Base-by-base conservation (phyloP, 2,329 filamentous ascomycete genomes). In the Alternaria panax region DNA sequence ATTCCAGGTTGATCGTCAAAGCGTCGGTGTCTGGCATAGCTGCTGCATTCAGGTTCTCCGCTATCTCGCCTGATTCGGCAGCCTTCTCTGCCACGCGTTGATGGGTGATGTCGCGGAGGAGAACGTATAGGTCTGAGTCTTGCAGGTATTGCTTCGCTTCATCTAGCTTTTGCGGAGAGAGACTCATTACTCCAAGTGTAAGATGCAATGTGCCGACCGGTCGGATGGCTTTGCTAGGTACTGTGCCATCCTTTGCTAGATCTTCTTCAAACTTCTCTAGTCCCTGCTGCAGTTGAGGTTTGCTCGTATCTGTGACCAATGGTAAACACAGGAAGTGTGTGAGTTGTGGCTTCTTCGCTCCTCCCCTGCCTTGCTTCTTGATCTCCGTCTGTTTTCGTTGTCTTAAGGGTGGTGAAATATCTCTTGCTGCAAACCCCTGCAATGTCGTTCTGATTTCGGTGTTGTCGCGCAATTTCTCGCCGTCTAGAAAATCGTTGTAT, bases 101-200 rank as follows among this genome's bases (percentile, higher is more conserved):
- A 4, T 59, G 60, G 5, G 62, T 69, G 28, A 68, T 65, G 47
- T 67, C 59, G 5, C 65, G 68, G 3, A 74, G 63, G 0, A 73
- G 50, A 4, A 18, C 32, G 9, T 59, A 48, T 3, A 87, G 62
- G 65, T 87, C 80, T 0, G 87, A 68, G 0, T 71, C 73, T 11
- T 79, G 59, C 0, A 88, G 65, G 47, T 64, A 66, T 1, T 42
- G 34, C n/a, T 51, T 65, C 0, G 85, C 87, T 28, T 78, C 75
- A 0, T 82, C 69, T 2, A 89, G 63, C 1, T 79, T 76, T 45
- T 84, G 81, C 3, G 81, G 77, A 2, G 80, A 82, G 3, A 97
- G 84, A 64, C 86, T 90, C 90, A 97, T 93, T 1, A 96, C 91
- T 0, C 93, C 93, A 0, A 97, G 83, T 0, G 93, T 97, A 3